Evolutionary conservation across 2,329 filamentous ascomycete species (phyloP), one percentile per base, ranked within the genome.

Genomic region (Dactylellina drechsleri): DNA sequence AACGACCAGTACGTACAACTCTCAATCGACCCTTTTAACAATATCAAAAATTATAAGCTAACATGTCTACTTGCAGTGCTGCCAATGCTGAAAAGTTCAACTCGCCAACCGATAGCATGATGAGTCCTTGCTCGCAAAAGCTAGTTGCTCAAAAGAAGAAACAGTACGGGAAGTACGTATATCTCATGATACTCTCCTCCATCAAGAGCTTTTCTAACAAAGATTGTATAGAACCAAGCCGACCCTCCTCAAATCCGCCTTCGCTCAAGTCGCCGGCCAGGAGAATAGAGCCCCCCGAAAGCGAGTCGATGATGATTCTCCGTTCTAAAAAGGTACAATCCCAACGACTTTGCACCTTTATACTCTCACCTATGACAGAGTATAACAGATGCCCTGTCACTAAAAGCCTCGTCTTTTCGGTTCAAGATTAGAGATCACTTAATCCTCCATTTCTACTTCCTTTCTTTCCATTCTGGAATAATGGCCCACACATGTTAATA

Each of bases 51-150:
- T 43, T 59, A 80, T 78, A 16, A 43, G n/a, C 40, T 54, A 56
- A 52, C 20, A 26, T 41, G 2, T 47, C 7, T 41, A n/a, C 41
- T 54, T 78, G 77, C 77, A 81, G 79, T 76, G 79, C 77, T 79
- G 82, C 83, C 78, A 83, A 83, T 60, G 79, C 82, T 53, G 84
- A 85, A 79, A 84, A 86, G 78, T 94, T 93, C 83, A 85, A 93
- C 81, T 93, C 91, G 16, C 92, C 92, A 1, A 93, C 91, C n/a
- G 92, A 96, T 82, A 89, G 88, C 83, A 93, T 96, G 84, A 91
- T 93, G 89, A 93, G 90, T 79, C 92, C 92, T 41, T 93, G 91
- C 82, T 91, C 90, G 16, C 90, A 91, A 82, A 95, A 95, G 86
- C 87, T 95, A 79, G 90, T 86, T 77, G 90, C 90, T 47, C 88